Evolutionary conservation across 2,329 filamentous ascomycete genomes (phyloP), one percentile per base, ranked within the genome.

Genomic region (Penicillium sclerotigenum): DNA sequence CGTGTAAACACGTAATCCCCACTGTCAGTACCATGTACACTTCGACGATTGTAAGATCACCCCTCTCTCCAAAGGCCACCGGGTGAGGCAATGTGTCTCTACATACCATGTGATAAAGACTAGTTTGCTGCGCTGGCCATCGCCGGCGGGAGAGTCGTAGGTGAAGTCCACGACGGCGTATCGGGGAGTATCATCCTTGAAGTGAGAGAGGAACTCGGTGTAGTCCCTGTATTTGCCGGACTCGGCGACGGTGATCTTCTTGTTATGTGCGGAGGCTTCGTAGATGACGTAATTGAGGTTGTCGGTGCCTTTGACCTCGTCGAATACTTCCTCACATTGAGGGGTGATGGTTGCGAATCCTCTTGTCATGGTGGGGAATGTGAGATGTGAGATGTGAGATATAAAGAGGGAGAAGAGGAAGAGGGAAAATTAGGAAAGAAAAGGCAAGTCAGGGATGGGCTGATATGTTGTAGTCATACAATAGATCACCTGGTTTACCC

Each of bases 81-180:
- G 29, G 37, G 18, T 34, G 14, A 24, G 24, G 20, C 18, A 46
- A 45, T 31, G 52, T 18, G 9, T 20, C 16, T 26, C 16, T 43
- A 53, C 61, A 26, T 59, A 64, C 61, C 61, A 64, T 14, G 61
- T 64, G 47, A 64, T 61, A 28, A 64, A 61, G 18, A 57, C 61
- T 22, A 64, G 45, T 33, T 64, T 64, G 49, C 56, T 54, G 45
- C 61, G 49, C 45, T 51, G 51, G 11, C 52, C 56, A 52, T 59
- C 54, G 8, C 58, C 61, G 11, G 46, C 45, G 0, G 59, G 59
- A 14, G 56, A 60, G 18, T 59, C 56, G 42, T 64, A 64, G 16
- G 49, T 49, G 29, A 64, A 52, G n/a, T 64, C 47, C 6, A 59
- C 45, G 10, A 64, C 60, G 4, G 60, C 58, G 18, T 64, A 64